Base-by-base conservation (phyloP, 306 rosid genomes). In the Canavalia ensiformis region DNA sequence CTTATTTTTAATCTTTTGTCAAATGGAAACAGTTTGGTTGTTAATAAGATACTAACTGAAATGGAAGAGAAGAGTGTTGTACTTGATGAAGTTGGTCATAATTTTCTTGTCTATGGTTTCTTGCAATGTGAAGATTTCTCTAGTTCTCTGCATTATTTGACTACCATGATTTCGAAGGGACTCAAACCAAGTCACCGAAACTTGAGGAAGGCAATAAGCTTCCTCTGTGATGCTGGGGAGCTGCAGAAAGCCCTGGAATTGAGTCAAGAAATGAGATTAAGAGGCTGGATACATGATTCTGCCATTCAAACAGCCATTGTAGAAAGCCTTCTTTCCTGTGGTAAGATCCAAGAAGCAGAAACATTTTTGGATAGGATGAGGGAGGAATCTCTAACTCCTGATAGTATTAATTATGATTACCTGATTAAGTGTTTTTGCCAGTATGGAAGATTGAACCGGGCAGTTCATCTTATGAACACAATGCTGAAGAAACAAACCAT, bases 101-200 rank as follows among this genome's bases (percentile, higher is more conserved):
- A 90, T 84, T 93, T 89, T 88, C 93, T 93, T 72, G 89, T 95
- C 37, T 72, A 85, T 58, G 97, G 98, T 62, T 93, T 91, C 75
- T 86, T 75, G 74, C 83, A 55, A 54, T 85, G 92, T 82, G 87
- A 87, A 77, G 91, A 93, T 74, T 72, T 89, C 29, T 82, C 87
- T 3, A 81, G 86, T 81, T 79, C 97, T 31, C 60, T 60, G 56
- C 86, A 84, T 41, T 90, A 82, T 85, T 84, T 95, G 42, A 78
- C 85, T 66, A 75, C 83, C 55, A 93, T 95, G 99, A 90, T 93
- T 63, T 86, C 78, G 7, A 87, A 70, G 87, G 87, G 88, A 79
- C 77, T 88, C 11, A 87, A 68, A 82, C 98, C 99, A 39, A 79
- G 87, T 78, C 88, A 86, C 68, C 92, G 92, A 80, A 87, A 82